phyloP scores from a whole-genome alignment of 257 asterid genomes.

The Ophiorrhiza pumila region DNA sequence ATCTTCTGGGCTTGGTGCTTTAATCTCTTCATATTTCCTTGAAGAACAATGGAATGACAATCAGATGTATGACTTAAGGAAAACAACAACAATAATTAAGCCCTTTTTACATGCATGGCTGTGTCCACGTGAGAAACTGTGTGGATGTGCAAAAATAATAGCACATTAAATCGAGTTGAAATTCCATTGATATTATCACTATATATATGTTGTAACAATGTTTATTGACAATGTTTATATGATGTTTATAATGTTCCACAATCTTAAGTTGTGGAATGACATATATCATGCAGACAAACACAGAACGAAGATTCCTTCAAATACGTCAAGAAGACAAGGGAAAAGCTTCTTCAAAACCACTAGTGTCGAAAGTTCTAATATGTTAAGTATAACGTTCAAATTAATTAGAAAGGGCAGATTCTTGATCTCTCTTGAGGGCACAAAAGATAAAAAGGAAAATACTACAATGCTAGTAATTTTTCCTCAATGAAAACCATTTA shows the following conservation, averaged over 20 bases:
- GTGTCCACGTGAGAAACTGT: neutral
- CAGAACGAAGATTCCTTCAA: too few relatives aligned
- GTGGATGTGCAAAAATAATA: neutral
- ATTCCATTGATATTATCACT: too few relatives aligned
- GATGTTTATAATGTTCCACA: too few relatives aligned
- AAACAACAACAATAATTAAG: neutral
- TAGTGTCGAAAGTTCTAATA: neutral
- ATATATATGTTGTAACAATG: too few relatives aligned
- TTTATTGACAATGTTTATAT: too few relatives aligned
- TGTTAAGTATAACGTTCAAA: too few relatives aligned
- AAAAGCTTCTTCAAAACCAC: neutral
- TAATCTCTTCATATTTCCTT: too few relatives aligned
- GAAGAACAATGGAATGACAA: too few relatives aligned
- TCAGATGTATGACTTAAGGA: neutral
- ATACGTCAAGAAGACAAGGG: neutral
- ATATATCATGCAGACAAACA: neutral
- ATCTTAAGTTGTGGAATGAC: too few relatives aligned
- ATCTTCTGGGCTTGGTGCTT: too few relatives aligned
- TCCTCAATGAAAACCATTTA: neutral
- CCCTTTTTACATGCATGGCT: neutral
- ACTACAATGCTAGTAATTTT: too few relatives aligned
- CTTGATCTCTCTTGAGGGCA: neutral
- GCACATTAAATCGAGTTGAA: too few relatives aligned
- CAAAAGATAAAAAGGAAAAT: neutral
- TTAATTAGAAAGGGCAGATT: neutral